Conservation (phyloP, 2,329 filamentous ascomycete species). For the Sporothrix curviconia region DNA sequence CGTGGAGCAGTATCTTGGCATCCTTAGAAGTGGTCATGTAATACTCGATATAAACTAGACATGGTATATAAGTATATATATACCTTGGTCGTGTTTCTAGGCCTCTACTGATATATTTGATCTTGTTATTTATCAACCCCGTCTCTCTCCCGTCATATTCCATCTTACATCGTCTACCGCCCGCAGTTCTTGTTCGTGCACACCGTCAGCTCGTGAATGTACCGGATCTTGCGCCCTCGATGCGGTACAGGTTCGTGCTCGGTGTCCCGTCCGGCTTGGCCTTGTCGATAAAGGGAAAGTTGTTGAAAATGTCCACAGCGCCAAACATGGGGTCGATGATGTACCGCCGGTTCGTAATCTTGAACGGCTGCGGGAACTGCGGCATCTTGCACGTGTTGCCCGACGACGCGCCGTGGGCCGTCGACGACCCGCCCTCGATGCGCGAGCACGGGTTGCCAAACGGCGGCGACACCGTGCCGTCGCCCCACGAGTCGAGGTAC, state of each 20-base stretch:
- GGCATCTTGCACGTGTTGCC: constrained; percentile 16
- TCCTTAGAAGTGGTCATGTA: too few species aligned
- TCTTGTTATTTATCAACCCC: too few species aligned
- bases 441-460: constrained; percentile 15
- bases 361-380: constrained; percentile 15
- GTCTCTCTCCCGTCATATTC: too few species aligned
- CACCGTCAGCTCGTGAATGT: constrained; percentile 23
- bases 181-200: constrained; percentile 18
- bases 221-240: constrained; percentile 22
- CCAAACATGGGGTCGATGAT: constrained; percentile 19
- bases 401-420: neutral
- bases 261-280: constrained; percentile 18
- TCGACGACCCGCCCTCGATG: constrained; percentile 18
- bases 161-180: neutral
- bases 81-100: too few species aligned
- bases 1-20: too few species aligned
- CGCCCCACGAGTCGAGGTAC: constrained; percentile 18
- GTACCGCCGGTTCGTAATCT: constrained; percentile 17
- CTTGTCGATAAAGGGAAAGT: constrained; percentile 23
- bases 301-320: constrained; percentile 20
- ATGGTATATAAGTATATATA: too few species aligned
- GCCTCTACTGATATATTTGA: too few species aligned
- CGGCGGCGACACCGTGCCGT: constrained; percentile 10
- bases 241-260: constrained; percentile 21
- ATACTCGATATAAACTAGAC: too few species aligned